Conservation (phyloP, 2,329 filamentous ascomycete species). For the Calonectria montana region DNA sequence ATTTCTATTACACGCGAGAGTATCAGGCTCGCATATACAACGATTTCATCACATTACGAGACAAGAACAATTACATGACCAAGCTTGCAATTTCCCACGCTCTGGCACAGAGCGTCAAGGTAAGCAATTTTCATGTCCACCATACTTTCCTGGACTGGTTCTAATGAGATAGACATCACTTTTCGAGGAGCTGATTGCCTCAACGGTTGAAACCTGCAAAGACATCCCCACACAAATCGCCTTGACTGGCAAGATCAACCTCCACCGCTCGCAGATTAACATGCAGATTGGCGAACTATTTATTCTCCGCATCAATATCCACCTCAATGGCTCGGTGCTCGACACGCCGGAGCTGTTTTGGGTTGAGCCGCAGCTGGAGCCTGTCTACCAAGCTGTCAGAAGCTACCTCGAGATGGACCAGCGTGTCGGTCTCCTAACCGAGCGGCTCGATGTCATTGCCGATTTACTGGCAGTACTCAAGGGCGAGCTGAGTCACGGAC, state of each 20-base stretch:
- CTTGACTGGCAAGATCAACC: slow-evolving; percentile 88
- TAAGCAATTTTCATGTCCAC: slow-evolving; percentile 43
- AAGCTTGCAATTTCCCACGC: slow-evolving; percentile 97
- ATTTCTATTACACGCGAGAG: slow-evolving; percentile 98
- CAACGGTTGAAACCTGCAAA: slow-evolving; percentile 92
- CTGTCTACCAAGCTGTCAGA: slow-evolving; percentile 93
- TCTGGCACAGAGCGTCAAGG: slow-evolving; percentile 94
- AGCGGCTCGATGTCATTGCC: slow-evolving; percentile 87
- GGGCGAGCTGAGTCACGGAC: slow-evolving; percentile 93
- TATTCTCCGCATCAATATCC: slow-evolving; percentile 97
- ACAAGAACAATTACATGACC: slow-evolving; percentile 98
- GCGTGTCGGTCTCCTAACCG: slow-evolving; percentile 87
- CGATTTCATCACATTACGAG: slow-evolving; percentile 94
- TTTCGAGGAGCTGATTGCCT: slow-evolving; percentile 94
- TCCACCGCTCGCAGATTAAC: slow-evolving; percentile 92
- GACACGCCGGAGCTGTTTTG: slow-evolving; percentile 98
- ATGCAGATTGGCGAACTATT: slow-evolving; percentile 99
- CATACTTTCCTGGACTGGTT: neutral
- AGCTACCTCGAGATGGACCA: slow-evolving; percentile 99
- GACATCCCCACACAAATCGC: slow-evolving; percentile 95
- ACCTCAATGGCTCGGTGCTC: slow-evolving; percentile 94
- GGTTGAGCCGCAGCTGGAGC: slow-evolving; percentile 96
- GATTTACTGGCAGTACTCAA: slow-evolving; percentile 94
- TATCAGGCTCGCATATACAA: slow-evolving; percentile 99
- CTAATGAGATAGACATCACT: slow-evolving; percentile 78